A percentile compares a stretch with the other conserved stretches of the same genome.
Conservation (phyloP, 2,329 filamentous ascomycete genomes). For the Nakataea oryzae region DNA sequence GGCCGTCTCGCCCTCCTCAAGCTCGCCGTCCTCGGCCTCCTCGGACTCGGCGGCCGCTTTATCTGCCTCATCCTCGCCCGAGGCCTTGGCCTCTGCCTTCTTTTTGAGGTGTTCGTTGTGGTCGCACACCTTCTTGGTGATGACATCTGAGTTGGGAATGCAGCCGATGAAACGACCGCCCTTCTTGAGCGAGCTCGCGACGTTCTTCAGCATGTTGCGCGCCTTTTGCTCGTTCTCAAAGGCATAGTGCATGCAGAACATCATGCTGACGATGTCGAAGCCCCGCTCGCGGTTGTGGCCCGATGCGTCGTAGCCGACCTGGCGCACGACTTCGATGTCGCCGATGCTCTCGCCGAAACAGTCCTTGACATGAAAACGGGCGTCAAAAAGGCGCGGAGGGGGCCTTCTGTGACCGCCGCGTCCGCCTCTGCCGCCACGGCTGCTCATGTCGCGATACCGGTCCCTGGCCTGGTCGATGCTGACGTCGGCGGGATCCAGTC, state of each 20-base stretch:
- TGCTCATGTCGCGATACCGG: slow-evolving; percentile 65
- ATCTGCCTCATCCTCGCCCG: slow-evolving; percentile 13
- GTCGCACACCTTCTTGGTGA: slow-evolving; percentile 66
- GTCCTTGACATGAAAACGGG: slow-evolving; percentile 82
- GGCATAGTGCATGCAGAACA: slow-evolving; percentile 99
- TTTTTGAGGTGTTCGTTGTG: slow-evolving; percentile 44
- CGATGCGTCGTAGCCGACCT: slow-evolving; percentile 80
- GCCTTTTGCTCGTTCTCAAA: slow-evolving; percentile 90
- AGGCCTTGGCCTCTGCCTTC: slow-evolving; percentile 19
- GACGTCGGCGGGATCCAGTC: slow-evolving; percentile 84
- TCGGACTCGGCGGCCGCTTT: slow-evolving; percentile 7
- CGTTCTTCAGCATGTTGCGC: slow-evolving; percentile 85
- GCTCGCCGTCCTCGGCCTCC: slow-evolving; percentile 30
- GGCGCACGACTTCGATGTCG: slow-evolving; percentile 68
- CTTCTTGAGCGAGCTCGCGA: slow-evolving; percentile 82
- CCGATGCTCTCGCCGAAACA: slow-evolving; percentile 81
- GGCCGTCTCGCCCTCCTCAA: slow-evolving; percentile 52
- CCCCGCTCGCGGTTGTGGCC: slow-evolving; percentile 59
- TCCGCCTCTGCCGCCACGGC: slow-evolving; percentile 38
- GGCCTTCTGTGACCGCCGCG: slow-evolving; percentile 36
- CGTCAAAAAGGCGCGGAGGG: slow-evolving; percentile 60
- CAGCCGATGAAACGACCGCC: slow-evolving; percentile 90
- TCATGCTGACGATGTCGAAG: slow-evolving; percentile 95
- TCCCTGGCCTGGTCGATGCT: slow-evolving; percentile 86
- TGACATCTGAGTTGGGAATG: slow-evolving; percentile 93